These are phyloP conservation scores for Mortierella sp. DNA, from an alignment of 371 early-diverging fungal genomes.

Conservation along the genomic window DNA sequence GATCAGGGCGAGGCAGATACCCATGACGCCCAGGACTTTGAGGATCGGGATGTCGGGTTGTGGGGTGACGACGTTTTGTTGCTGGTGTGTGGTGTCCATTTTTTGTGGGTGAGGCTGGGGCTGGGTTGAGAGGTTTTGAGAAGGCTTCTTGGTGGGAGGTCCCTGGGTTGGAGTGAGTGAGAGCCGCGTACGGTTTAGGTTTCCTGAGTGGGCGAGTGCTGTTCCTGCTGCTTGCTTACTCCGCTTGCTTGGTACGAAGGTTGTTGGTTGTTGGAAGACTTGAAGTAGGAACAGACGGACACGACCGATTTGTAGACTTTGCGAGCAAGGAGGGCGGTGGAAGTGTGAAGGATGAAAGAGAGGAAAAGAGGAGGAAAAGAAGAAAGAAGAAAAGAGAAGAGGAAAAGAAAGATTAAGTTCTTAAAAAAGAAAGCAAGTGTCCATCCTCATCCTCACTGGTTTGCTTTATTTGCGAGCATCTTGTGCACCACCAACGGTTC, in stretches of 20 bases:
- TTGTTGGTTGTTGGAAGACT: not conserved
- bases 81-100: not conserved
- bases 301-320: not conserved
- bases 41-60: constrained; percentile 11
- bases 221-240: too few species aligned
- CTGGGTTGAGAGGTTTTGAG: too few species aligned
- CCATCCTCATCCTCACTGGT: not conserved
- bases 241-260: too few species aligned
- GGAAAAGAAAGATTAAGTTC: not conserved
- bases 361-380: not conserved
- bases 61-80: not conserved
- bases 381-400: not conserved
- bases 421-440: constrained; percentile 4
- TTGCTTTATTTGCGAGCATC: not conserved
- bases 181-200: too few species aligned
- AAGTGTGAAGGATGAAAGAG: not conserved
- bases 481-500: constrained; percentile 3
- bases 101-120: not conserved
- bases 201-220: too few species aligned
- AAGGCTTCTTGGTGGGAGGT: too few species aligned
- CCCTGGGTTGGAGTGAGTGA: too few species aligned
- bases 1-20: constrained; percentile 25
- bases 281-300: not conserved
- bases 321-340: not conserved
- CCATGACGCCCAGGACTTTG: constrained; percentile 26